phyloP scores from a whole-genome alignment of 2,329 filamentous ascomycete species.

The Colletotrichum brevisporum region DNA sequence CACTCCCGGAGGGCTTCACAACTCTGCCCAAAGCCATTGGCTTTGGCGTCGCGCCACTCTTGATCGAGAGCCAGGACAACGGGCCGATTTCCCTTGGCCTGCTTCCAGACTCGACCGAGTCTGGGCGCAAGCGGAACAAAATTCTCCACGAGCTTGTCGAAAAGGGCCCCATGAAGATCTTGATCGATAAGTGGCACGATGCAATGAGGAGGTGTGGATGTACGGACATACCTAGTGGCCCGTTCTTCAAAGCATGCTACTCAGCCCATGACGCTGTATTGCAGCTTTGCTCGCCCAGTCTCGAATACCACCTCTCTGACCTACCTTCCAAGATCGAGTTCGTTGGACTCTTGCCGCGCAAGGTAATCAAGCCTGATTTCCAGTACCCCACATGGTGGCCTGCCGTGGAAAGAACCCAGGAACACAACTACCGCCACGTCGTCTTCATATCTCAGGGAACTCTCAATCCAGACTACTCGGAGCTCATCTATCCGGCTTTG shows the following conservation, averaged over 20 bases:
- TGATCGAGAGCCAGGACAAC: constrained; percentile 49
- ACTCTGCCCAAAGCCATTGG: constrained; percentile 47
- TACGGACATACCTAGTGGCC: constrained; percentile 14
- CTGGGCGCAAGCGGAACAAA: constrained; percentile 48
- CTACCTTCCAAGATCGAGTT: constrained; percentile 57
- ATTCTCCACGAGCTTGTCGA: constrained; percentile 36
- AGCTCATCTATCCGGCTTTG: constrained; percentile 62
- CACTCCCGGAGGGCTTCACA: constrained; percentile 45
- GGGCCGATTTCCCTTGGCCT: constrained; percentile 49
- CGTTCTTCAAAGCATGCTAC: constrained; percentile 26
- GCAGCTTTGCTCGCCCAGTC: constrained; percentile 54
- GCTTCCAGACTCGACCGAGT: constrained; percentile 47
- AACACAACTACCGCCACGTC: constrained; percentile 44
- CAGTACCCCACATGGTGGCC: constrained; percentile 61
- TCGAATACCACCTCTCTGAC: constrained; percentile 56
- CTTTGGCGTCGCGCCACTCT: constrained; percentile 49
- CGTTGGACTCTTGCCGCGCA: constrained; percentile 57
- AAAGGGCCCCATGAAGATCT: constrained; percentile 32
- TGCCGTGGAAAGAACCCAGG: constrained; percentile 49
- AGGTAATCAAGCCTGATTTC: constrained; percentile 46
- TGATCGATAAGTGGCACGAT: constrained; percentile 30
- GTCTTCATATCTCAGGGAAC: constrained; percentile 65
- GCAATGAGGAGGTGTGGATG: constrained; percentile 24
- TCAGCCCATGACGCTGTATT: constrained; percentile 50
- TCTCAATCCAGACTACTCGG: constrained; percentile 52